A percentile compares a stretch with the other conserved stretches of the same genome.
phyloP scores from a whole-genome alignment of 2,329 filamentous ascomycete genomes.

The Ophiostoma sp. region DNA sequence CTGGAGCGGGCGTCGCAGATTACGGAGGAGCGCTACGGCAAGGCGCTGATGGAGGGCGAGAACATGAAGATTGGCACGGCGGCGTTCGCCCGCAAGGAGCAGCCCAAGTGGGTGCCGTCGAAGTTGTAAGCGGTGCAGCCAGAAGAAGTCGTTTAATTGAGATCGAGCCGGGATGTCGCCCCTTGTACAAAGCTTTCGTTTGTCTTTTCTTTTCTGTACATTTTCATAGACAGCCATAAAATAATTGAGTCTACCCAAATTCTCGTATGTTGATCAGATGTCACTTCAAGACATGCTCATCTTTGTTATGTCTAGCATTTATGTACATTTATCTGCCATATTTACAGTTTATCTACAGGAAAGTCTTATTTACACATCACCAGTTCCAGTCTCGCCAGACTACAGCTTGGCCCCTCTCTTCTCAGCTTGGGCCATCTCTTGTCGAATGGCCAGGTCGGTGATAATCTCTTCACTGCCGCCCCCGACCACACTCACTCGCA shows the following conservation, averaged over 20 bases:
- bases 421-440: conserved; percentile 39
- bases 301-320: too few species aligned
- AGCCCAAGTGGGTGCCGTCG: conserved; percentile 33
- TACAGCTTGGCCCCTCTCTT: conserved; percentile 32
- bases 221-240: background rate
- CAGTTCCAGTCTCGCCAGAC: too few species aligned
- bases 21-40: conserved; percentile 33
- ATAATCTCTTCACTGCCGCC: conserved; percentile 59
- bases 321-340: background rate
- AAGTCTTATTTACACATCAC: background rate
- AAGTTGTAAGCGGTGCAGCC: conserved; percentile 30
- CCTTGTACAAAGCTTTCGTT: conserved; percentile 13
- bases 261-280: too few species aligned
- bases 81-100: conserved; percentile 34
- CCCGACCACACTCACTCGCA: conserved; percentile 54
- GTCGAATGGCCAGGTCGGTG: conserved; percentile 51
- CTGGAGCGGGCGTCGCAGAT: conserved; percentile 33
- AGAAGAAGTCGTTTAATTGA: too few species aligned
- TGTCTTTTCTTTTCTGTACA: background rate
- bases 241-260: too few species aligned
- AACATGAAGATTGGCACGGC: conserved; percentile 36
- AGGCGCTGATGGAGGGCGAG: conserved; percentile 29
- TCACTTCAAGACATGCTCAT: too few species aligned
- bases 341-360: background rate
- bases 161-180: background rate